A percentile compares a stretch with the other conserved stretches of the same genome.
These are phyloP conservation scores for Neospora caninum DNA, from an alignment of 169 alveolate species.

Conservation along the genomic window DNA sequence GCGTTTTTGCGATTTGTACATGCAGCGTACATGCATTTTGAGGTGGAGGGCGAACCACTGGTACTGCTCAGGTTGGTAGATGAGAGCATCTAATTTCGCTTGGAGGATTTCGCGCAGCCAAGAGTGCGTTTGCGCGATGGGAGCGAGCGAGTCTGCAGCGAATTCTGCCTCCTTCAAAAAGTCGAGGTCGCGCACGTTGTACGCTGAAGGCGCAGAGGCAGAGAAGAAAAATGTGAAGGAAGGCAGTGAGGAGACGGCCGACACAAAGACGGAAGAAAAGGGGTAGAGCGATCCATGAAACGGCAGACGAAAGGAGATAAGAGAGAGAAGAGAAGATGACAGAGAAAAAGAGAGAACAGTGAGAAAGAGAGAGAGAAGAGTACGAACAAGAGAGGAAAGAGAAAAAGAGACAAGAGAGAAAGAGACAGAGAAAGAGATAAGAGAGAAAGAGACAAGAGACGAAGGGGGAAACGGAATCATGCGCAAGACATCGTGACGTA, in stretches of 20 bases:
- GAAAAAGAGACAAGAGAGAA: too few relatives aligned
- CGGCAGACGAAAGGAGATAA: not conserved
- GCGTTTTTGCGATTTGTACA: too few relatives aligned
- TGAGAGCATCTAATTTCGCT: conserved; percentile 44
- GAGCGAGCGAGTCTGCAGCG: conserved; percentile 34
- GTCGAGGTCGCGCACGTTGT: not conserved
- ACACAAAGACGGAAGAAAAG: too few relatives aligned
- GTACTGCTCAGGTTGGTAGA: conserved; percentile 19
- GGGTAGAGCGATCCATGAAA: not conserved
- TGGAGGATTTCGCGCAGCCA: conserved; percentile 16
- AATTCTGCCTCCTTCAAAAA: conserved; percentile 10
- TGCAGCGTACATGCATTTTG: not conserved
- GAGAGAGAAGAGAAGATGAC: not conserved
- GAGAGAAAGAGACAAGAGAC: too few relatives aligned
- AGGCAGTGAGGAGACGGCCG: too few relatives aligned
- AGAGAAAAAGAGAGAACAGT: not conserved
- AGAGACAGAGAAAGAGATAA: too few relatives aligned
- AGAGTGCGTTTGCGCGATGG: not conserved
- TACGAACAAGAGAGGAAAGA: not conserved
- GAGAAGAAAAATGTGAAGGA: not conserved
- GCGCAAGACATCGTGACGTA: not conserved
- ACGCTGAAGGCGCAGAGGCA: not conserved
- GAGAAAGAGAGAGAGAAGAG: not conserved
- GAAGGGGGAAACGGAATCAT: too few relatives aligned
- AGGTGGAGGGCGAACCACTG: conserved; percentile 7